Evolutionary conservation across 2,329 filamentous ascomycete species (phyloP), one percentile per base, ranked within the genome.

Genomic region (Aspergillus pseudoglaucus): DNA sequence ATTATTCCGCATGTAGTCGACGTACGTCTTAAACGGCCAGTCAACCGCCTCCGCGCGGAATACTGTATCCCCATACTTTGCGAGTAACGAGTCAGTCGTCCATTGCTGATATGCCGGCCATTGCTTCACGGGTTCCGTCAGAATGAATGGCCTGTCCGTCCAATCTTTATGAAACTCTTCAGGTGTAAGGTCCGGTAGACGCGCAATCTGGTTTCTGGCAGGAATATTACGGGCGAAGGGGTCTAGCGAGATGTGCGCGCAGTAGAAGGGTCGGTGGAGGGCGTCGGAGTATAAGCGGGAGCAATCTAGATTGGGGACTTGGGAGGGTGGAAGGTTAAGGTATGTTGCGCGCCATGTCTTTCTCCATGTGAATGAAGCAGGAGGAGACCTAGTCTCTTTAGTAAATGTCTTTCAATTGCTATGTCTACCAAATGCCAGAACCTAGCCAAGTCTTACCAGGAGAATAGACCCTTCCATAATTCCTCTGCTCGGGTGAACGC

Each of bases 21-120:
- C 74, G 65, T 97, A 97, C 0, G 81, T 87, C n/a, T 77, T 74
- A 53, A 95, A 79, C 0, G 84, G 81, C 91, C 91, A 97, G 69
- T 96, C 89, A 4, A 97, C 90, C 0, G 90, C 87, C 75, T 97
- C 93, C 8, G 91, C 91, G 37, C 89, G 82, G 68, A 97, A 96
- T 44, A 80, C 76, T 2, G 85, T 77, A 44, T 83, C 69, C 1
- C 77, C 74, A 63, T 90, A 89, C 51, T 75, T 73, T n/a, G 73
- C 59, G 1, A 85, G 72, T 1, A 97, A 75, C 8, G 70, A 70
- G n/a, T 85, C 76, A 9, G 86, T 77, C 3, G 80, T 84, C 91
- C 91, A 97, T 23, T 79, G 73, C 33, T 77, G 75, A 66, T 80
- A 90, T 1, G 85, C 83, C 1, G 88, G 87, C 91, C 93, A 97